Percentiles rank a stretch among this genome's conserved stretches.
Evolutionary conservation across 2,329 filamentous ascomycete genomes (phyloP).

Genomic region (Phialocephala subalpina): DNA sequence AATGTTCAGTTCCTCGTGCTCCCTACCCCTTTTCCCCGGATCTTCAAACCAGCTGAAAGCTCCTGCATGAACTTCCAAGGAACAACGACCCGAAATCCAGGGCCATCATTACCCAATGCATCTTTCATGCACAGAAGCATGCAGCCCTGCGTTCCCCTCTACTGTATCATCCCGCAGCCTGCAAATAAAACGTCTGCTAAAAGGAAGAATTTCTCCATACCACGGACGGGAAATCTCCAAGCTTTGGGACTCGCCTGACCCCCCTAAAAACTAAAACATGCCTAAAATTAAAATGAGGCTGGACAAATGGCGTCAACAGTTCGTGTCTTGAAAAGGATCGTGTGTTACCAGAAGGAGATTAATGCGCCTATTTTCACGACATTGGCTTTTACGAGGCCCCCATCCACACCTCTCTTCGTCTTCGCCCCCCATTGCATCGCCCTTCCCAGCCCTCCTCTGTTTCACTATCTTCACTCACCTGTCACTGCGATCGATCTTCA

Average conservation of each 20-base stretch:
- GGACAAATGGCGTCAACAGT: neutral
- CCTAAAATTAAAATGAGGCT: slow-evolving; percentile 1
- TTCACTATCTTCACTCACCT: neutral
- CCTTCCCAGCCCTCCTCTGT: neutral
- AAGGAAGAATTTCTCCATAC: neutral
- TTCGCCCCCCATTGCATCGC: neutral
- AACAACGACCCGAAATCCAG: neutral
- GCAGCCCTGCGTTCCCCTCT: neutral
- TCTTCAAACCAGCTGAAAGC: slow-evolving; percentile 2
- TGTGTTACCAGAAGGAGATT: slow-evolving; percentile 8
- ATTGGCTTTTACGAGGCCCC: slow-evolving; percentile 6
- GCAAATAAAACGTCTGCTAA: neutral
- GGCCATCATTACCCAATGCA: neutral
- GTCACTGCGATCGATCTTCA: neutral
- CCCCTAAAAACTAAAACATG: neutral
- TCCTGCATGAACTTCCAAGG: neutral
- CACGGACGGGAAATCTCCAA: neutral
- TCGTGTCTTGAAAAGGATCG: neutral
- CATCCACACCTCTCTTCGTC: neutral
- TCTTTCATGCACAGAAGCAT: neutral
- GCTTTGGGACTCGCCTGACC: neutral
- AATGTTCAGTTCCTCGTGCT: neutral
- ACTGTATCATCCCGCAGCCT: neutral
- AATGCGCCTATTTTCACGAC: slow-evolving; percentile 3
- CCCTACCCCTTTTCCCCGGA: slow-evolving; percentile 4